A percentile compares a stretch with the other conserved stretches of the same genome.
phyloP scores from a whole-genome alignment of 163 green algal genomes.

The Chlamydomonas reinhardtii region DNA sequence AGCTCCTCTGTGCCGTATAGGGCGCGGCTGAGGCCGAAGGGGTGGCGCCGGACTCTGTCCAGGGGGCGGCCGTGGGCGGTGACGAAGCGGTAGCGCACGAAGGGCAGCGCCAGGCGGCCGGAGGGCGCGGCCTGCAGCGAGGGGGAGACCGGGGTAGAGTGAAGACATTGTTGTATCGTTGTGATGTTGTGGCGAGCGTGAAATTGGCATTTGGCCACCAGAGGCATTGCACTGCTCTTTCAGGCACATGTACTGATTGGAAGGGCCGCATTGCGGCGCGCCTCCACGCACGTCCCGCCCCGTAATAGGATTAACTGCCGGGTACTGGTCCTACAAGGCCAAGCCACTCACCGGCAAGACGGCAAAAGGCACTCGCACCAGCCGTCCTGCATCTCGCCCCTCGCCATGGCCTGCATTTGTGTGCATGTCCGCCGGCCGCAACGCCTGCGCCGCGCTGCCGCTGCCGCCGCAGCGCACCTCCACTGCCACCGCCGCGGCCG shows the following conservation, averaged over 20 bases:
- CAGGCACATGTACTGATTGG: too few relatives aligned
- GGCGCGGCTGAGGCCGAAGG: conserved; percentile 31
- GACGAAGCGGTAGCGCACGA: conserved; percentile 21
- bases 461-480: neutral
- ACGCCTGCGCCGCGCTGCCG: neutral
- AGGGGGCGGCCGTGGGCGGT: neutral
- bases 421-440: neutral
- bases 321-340: too few relatives aligned
- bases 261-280: too few relatives aligned
- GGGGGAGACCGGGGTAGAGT: neutral
- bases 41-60: conserved; percentile 17
- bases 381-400: too few relatives aligned
- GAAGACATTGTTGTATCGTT: too few relatives aligned
- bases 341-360: neutral
- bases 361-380: neutral
- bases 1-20: conserved; percentile 20
- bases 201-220: too few relatives aligned
- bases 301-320: too few relatives aligned
- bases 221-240: too few relatives aligned
- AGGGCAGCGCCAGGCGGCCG: conserved; percentile 37
- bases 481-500: neutral
- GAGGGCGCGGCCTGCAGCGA: neutral
- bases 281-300: too few relatives aligned
- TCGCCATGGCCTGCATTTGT: too few relatives aligned
- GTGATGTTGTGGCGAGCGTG: too few relatives aligned